A percentile compares a stretch with the other conserved stretches of the same genome.
These are phyloP conservation scores for Paraurostyla sp. DNA, from an alignment of 73 alveolate species.

Conservation along the genomic window DNA sequence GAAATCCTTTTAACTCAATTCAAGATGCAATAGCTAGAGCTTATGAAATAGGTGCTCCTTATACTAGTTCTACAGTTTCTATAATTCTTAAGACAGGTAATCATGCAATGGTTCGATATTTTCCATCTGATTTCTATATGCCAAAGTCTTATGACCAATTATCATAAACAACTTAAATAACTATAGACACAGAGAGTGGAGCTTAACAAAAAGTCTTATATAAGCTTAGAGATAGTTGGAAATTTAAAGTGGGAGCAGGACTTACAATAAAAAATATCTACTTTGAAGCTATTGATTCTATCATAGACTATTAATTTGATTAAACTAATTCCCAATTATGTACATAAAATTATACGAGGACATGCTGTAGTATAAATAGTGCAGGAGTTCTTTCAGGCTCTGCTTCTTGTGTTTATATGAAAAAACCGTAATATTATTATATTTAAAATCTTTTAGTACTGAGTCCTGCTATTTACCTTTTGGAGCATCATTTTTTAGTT, in stretches of 20 bases:
- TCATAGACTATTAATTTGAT: background rate
- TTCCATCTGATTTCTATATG: background rate
- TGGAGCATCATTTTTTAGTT: background rate
- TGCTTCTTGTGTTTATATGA: background rate
- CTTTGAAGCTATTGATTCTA: constrained; percentile 41
- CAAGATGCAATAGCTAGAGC: constrained; percentile 4
- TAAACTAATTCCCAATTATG: background rate
- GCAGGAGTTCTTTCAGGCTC: background rate
- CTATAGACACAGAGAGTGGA: background rate
- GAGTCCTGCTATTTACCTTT: background rate
- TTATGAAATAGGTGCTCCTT: constrained; percentile 31
- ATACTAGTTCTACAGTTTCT: background rate
- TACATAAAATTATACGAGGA: background rate
- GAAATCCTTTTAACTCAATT: constrained; percentile 12
- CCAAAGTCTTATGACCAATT: background rate
- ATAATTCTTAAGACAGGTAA: background rate
- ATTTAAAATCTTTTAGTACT: background rate
- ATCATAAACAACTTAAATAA: background rate
- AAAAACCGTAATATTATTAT: background rate
- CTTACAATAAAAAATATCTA: background rate
- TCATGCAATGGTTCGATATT: constrained; percentile 19
- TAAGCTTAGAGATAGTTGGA: constrained; percentile 35
- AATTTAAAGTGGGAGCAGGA: constrained; percentile 41
- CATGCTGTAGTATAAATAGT: background rate
- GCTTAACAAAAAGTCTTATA: background rate